phyloP scores from a whole-genome alignment of 768 basidiomycete genomes.

The Panus rudis region DNA sequence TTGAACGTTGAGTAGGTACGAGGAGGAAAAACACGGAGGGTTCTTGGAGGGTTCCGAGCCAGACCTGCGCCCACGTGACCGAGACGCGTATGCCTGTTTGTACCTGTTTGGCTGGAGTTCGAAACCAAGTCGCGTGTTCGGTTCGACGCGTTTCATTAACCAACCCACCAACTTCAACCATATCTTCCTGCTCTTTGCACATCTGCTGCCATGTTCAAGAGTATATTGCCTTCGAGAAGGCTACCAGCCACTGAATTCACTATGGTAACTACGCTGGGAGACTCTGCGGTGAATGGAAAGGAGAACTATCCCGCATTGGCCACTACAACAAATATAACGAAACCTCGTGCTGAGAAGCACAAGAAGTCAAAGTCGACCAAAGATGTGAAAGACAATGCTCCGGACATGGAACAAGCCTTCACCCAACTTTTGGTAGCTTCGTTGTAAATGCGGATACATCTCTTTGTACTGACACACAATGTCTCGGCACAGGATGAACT shows the following conservation, averaged over 20 bases:
- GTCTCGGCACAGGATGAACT: conserved; percentile 67
- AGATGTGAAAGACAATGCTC: conserved; percentile 29
- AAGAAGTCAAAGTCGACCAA: conserved; percentile 36
- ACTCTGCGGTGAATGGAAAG: conserved; percentile 46
- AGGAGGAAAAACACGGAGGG: too few relatives aligned
- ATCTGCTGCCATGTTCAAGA: conserved; percentile 62
- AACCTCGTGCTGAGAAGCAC: conserved; percentile 34
- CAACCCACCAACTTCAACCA: neutral
- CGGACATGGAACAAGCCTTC: conserved; percentile 62
- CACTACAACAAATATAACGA: conserved; percentile 18
- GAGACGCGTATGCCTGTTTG: conserved; percentile 1
- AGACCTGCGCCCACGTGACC: conserved; percentile 1
- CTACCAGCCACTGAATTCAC: conserved; percentile 64
- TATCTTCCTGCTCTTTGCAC: conserved; percentile 1
- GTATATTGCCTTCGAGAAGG: conserved; percentile 66
- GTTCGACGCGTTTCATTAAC: neutral
- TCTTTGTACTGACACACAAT: neutral
- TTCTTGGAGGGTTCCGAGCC: too few relatives aligned
- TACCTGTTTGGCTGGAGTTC: conserved; percentile 10
- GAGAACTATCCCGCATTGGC: conserved; percentile 54
- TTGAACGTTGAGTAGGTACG: too few relatives aligned
- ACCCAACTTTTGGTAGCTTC: conserved; percentile 76
- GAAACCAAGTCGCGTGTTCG: neutral
- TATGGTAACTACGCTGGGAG: conserved; percentile 50
- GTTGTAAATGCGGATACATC: too few relatives aligned